These are phyloP conservation scores for Carnegiea gigantea DNA, from an alignment of 179 eudicot genomes.

Conservation along the genomic window DNA sequence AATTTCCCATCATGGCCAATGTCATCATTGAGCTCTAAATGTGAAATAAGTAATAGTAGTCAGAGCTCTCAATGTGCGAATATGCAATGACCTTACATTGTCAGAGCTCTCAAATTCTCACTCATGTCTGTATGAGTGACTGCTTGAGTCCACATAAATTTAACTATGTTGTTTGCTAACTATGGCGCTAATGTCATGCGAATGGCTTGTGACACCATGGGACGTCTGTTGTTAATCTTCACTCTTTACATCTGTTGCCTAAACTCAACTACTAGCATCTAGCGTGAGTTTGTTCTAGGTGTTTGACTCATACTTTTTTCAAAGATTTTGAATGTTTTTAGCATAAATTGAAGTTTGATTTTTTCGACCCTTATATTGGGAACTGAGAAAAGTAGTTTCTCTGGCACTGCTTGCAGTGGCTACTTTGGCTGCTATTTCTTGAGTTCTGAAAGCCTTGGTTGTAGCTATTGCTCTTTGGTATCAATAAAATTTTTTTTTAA, in stretches of 20 bases:
- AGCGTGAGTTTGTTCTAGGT: too few species aligned
- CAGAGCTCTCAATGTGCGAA: too few species aligned
- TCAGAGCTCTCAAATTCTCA: neutral
- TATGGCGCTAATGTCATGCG: neutral
- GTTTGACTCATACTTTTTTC: too few species aligned
- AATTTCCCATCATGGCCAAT: neutral
- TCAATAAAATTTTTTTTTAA: neutral
- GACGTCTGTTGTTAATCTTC: too few species aligned
- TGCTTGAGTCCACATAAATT: neutral
- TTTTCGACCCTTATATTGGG: neutral
- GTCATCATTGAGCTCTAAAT: neutral
- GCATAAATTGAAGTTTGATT: too few species aligned
- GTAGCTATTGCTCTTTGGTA: neutral
- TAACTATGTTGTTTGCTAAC: neutral
- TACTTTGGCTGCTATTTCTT: neutral
- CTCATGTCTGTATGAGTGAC: neutral
- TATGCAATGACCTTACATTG: too few species aligned
- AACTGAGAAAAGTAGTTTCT: neutral
- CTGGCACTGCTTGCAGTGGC: neutral
- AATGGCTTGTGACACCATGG: neutral
- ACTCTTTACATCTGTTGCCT: too few species aligned
- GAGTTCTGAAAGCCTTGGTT: neutral
- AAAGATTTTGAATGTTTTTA: too few species aligned
- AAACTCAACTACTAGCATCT: too few species aligned
- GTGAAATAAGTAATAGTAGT: neutral